Evolutionary conservation across 345 rosid species (phyloP).

Genomic region (Raphanus sativus): DNA sequence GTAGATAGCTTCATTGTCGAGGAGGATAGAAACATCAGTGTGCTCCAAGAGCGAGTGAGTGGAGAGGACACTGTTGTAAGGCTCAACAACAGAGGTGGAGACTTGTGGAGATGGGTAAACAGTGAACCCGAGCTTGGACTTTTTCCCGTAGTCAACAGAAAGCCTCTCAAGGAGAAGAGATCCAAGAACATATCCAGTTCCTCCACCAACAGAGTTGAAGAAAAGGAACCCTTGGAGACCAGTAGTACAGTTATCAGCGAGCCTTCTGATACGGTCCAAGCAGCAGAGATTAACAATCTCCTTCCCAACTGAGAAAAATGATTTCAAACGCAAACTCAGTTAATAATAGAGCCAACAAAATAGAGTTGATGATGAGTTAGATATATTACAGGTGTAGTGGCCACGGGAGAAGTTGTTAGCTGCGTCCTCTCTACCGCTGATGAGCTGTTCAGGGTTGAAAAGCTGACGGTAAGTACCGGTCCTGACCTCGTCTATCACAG

Average conservation of each 20-base stretch:
- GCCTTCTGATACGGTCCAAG: constrained; percentile 74
- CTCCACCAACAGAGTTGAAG: constrained; percentile 80
- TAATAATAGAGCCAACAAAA: too few species aligned
- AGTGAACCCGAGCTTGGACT: too few species aligned
- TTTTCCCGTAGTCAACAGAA: too few species aligned
- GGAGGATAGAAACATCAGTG: too few species aligned
- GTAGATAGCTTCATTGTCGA: too few species aligned
- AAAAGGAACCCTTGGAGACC: constrained; percentile 86
- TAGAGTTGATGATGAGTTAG: not conserved
- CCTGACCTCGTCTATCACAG: constrained; percentile 77
- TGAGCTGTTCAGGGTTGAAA: constrained; percentile 66
- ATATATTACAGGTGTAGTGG: constrained; percentile 74
- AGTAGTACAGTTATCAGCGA: constrained; percentile 82
- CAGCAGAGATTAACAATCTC: constrained; percentile 77
- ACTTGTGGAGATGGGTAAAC: too few species aligned
- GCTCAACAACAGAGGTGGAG: too few species aligned
- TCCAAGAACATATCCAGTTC: constrained; percentile 80
- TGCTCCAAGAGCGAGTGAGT: too few species aligned
- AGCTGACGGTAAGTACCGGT: too few species aligned
- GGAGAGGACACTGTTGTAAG: too few species aligned
- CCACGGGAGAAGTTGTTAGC: constrained; percentile 89
- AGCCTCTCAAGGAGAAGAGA: constrained; percentile 72
- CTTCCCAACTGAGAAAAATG: constrained; percentile 57
- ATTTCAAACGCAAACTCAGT: not conserved
- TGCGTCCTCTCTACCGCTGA: constrained; percentile 79